A percentile compares a stretch with the other conserved stretches of the same genome.
Conservation (phyloP, 2,329 filamentous ascomycete species). For the Xylariaceae sp. region DNA sequence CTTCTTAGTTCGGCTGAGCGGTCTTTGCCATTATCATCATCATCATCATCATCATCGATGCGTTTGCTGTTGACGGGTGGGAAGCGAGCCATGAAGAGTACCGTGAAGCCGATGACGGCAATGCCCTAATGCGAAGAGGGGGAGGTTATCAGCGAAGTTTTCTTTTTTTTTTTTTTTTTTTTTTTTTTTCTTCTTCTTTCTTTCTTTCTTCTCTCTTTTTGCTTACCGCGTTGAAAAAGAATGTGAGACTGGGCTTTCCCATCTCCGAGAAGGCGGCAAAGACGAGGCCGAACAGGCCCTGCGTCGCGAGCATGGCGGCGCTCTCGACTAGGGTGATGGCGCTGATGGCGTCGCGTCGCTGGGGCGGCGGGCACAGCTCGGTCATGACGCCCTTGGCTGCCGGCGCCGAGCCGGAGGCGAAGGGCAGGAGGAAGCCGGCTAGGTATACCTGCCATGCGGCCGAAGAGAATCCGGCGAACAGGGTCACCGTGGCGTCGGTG, state of each 20-base stretch:
- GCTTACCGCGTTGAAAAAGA: slow-evolving; percentile 58
- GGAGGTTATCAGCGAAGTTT: no score
- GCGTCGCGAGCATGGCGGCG: slow-evolving; percentile 57
- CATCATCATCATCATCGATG: slow-evolving; percentile 31
- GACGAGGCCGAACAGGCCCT: slow-evolving; percentile 60
- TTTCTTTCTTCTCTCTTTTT: no score
- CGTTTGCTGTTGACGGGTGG: slow-evolving; percentile 40
- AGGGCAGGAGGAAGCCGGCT: slow-evolving; percentile 59
- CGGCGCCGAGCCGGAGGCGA: slow-evolving; percentile 63
- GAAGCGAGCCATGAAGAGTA: slow-evolving; percentile 41
- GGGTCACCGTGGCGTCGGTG: slow-evolving; percentile 59
- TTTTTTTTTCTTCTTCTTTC: no score
- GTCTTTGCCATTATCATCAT: no score
- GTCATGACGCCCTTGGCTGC: slow-evolving; percentile 69
- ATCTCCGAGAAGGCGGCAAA: slow-evolving; percentile 58
- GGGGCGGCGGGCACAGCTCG: slow-evolving; percentile 58
- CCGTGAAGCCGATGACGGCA: slow-evolving; percentile 45
- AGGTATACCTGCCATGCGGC: slow-evolving; percentile 62
- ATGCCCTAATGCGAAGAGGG: slow-evolving; percentile 38
- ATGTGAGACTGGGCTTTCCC: slow-evolving; percentile 57
- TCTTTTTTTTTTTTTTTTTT: no score
- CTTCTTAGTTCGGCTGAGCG: no score
- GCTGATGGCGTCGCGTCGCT: slow-evolving; percentile 61
- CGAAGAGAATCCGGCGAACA: slow-evolving; percentile 55
- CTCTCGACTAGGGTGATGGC: slow-evolving; percentile 67